These are phyloP conservation scores for Omphalea diandra DNA, from an alignment of 441 rosid genomes.

Conservation along the genomic window DNA sequence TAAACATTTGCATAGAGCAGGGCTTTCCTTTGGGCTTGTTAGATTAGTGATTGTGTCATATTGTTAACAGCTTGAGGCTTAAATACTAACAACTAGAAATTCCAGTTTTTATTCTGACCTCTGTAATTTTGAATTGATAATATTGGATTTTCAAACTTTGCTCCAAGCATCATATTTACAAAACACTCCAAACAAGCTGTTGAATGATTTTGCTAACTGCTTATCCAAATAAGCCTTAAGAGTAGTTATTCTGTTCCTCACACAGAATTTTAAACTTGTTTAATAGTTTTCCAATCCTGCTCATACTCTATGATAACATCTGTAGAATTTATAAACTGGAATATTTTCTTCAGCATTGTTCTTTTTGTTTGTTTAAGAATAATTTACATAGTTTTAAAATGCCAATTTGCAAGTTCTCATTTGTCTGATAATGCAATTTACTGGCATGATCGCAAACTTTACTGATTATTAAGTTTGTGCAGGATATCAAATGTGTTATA, in stretches of 20 bases:
- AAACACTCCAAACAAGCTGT: not conserved
- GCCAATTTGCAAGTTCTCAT: not conserved
- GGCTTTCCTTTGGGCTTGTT: not conserved
- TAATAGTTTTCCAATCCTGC: no score
- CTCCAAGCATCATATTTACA: not conserved
- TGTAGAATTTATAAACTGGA: no score
- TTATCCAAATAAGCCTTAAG: no score
- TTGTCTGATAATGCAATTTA: not conserved
- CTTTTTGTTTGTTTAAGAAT: not conserved
- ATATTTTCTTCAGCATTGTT: not conserved
- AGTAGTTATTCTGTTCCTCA: no score
- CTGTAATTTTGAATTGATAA: not conserved
- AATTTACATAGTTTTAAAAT: not conserved
- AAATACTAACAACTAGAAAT: not conserved
- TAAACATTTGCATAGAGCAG: not conserved
- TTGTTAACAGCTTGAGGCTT: no score
- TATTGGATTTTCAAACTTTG: not conserved
- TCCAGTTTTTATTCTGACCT: not conserved
- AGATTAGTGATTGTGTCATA: not conserved
- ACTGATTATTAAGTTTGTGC: not conserved
- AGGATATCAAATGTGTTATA: not conserved
- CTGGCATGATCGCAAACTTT: not conserved
- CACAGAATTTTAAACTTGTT: no score
- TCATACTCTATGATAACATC: no score
- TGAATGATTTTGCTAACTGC: not conserved